Percentiles rank a stretch among this genome's conserved stretches.
These are phyloP conservation scores for Populus davidiana DNA, from an alignment of 345 rosid genomes.

Conservation along the genomic window DNA sequence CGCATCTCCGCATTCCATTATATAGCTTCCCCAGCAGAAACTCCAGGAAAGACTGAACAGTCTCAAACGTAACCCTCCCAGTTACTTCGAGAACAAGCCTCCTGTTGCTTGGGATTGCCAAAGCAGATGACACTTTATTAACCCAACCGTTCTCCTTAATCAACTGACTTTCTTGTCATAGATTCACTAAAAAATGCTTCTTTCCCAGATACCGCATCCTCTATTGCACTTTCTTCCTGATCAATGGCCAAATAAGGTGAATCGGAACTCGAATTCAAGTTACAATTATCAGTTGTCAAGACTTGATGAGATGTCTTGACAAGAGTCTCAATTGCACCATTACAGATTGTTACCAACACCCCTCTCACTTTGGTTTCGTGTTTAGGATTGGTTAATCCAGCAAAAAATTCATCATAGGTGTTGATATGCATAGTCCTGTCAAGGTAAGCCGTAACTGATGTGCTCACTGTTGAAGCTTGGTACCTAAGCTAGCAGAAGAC, in stretches of 20 bases:
- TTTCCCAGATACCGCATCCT: background rate
- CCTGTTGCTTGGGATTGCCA: slow-evolving; percentile 64
- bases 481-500: too few relatives aligned
- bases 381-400: slow-evolving; percentile 70
- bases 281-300: slow-evolving; percentile 25
- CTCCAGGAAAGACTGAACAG: slow-evolving; percentile 63
- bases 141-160: slow-evolving; percentile 40
- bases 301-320: slow-evolving; percentile 62
- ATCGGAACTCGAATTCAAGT: background rate
- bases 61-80: slow-evolving; percentile 62
- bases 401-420: slow-evolving; percentile 58
- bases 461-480: too few relatives aligned
- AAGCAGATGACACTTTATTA: slow-evolving; percentile 52
- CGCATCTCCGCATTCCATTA: slow-evolving; percentile 41
- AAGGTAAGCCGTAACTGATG: slow-evolving; percentile 70
- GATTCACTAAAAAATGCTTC: slow-evolving; percentile 15
- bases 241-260: slow-evolving; percentile 18
- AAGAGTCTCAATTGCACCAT: slow-evolving; percentile 56
- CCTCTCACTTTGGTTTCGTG: slow-evolving; percentile 49
- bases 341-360: slow-evolving; percentile 51
- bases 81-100: slow-evolving; percentile 65
- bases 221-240: slow-evolving; percentile 7
- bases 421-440: slow-evolving; percentile 66
- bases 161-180: slow-evolving; percentile 11
- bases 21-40: slow-evolving; percentile 46